Evolutionary conservation across 306 rosid species (phyloP).

Genomic region (Albizia julibrissin): DNA sequence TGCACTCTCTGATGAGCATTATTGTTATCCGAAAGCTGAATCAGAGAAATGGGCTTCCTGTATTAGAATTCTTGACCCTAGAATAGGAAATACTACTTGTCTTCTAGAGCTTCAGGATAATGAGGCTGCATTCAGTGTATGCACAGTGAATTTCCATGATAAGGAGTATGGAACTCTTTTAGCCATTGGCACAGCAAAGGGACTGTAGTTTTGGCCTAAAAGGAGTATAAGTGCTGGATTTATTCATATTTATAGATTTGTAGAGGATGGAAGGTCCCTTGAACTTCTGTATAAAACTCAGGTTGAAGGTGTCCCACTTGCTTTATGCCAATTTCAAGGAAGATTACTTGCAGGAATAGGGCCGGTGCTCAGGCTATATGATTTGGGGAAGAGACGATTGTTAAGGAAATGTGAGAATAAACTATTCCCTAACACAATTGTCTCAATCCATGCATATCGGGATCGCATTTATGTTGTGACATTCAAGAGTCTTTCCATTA

Average conservation of each 20-base stretch:
- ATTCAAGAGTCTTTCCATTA: conserved; percentile 99
- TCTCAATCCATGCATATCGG: conserved; percentile 84
- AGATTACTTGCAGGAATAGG: conserved; percentile 97
- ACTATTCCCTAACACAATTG: conserved; percentile 81
- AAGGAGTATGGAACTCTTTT: conserved; percentile 93
- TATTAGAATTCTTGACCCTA: conserved; percentile 96
- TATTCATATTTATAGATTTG: conserved; percentile 88
- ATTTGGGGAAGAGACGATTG: conserved; percentile 85
- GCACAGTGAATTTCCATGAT: conserved; percentile 93
- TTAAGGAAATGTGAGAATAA: conserved; percentile 95
- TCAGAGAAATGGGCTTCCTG: conserved; percentile 94
- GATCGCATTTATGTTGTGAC: conserved; percentile 92
- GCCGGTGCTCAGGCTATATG: conserved; percentile 81
- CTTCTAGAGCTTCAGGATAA: conserved; percentile 94
- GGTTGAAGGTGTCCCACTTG: conserved; percentile 96
- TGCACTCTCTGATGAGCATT: conserved; percentile 86
- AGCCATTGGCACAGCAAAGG: conserved; percentile 97
- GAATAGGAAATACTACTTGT: conserved; percentile 79
- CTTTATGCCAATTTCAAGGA: conserved; percentile 93
- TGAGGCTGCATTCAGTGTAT: conserved; percentile 93
- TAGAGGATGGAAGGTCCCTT: conserved; percentile 90
- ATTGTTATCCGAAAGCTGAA: conserved; percentile 93
- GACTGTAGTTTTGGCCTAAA: conserved; percentile 86
- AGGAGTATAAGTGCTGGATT: conserved; percentile 66
- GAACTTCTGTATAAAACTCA: conserved; percentile 95